Conservation (phyloP, 306 rosid species). For the Trifolium fragiferum region DNA sequence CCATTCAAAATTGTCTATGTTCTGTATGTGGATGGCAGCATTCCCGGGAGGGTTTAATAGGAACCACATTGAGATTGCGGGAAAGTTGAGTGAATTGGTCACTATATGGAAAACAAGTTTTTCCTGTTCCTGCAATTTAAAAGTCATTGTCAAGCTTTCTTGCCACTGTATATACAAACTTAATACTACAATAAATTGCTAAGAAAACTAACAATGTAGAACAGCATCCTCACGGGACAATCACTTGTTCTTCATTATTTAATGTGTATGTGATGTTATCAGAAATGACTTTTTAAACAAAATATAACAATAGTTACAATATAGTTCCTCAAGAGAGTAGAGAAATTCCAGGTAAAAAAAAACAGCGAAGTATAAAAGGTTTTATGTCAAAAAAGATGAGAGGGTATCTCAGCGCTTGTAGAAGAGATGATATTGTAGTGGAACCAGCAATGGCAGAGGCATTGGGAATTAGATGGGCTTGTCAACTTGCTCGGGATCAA, state of each 20-base stretch:
- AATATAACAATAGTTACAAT: not conserved
- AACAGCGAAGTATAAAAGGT: slow-evolving; percentile 3
- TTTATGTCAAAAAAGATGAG: not conserved
- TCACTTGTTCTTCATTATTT: slow-evolving; percentile 4
- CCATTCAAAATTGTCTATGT: slow-evolving; percentile 72
- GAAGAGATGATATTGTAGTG: too few species aligned
- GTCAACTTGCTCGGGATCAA: too few species aligned
- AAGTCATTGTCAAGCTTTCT: slow-evolving; percentile 38
- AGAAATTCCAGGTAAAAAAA: not conserved
- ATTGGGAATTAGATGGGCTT: too few species aligned
- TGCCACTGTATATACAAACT: slow-evolving; percentile 13
- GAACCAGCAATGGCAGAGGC: too few species aligned
- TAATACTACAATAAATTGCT: too few species aligned
- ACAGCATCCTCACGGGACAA: slow-evolving; percentile 5
- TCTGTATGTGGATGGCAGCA: slow-evolving; percentile 78
- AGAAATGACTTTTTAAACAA: not conserved
- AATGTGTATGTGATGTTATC: not conserved
- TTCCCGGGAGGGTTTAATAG: slow-evolving; percentile 80
- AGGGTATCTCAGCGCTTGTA: not conserved
- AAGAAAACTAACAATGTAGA: not conserved
- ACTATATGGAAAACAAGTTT: slow-evolving; percentile 89
- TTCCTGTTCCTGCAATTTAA: slow-evolving; percentile 71
- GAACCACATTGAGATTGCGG: slow-evolving; percentile 97
- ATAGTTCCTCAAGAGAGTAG: not conserved
- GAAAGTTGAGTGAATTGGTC: slow-evolving; percentile 84